Base-by-base conservation (phyloP, 1,284 basidiomycete species). In the Ganoderma sinense region DNA sequence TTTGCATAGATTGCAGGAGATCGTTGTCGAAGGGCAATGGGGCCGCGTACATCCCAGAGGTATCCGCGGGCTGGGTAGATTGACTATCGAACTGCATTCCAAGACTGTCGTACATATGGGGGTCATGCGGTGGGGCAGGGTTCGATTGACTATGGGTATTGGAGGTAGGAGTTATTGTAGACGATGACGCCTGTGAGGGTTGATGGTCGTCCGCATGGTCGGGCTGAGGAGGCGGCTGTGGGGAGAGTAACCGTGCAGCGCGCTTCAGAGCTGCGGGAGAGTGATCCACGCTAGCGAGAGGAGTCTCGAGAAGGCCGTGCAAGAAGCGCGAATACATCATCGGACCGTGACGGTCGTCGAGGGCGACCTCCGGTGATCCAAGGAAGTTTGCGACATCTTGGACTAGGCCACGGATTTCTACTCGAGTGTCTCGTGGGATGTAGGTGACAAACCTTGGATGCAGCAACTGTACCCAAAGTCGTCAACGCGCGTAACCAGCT, bases 331-430 rank as follows among this genome's bases (percentile, higher is more conserved):
- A 87, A 77, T 93, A 94, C 7, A 94, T 83, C 75, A 89, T 89
- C 5, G 92, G 92, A 0, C 90, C 91, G 76, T 94, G 92, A 7
- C 88, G 89, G 48, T 93, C 91, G 78, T 94, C 93, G 69, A 93
- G 85, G 23, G 88, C 88, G 23, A 94, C 87, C 64, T 91, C 89
- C 1, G 90, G 84, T 0, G 89, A 88, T 4, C 86, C 84, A 2
- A 93, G 84, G 10, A 93, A 84, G 71, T 92, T 86, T 59, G 91
- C 85, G 63, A 92, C 88, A 65, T 85, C 85, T 75, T 90, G 87
- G 1, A 94, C 91, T 20, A 88, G 82, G 1, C 78, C 75, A 16
- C 87, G 86, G 65, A 94, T 91, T 68, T 90, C 87, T 13, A 83
- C 76, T n/a, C 91, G 88, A 69, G 87, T 84, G 62, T 89, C 86